Base-by-base conservation (phyloP, 78 protist species). In the Guillardia theta region DNA sequence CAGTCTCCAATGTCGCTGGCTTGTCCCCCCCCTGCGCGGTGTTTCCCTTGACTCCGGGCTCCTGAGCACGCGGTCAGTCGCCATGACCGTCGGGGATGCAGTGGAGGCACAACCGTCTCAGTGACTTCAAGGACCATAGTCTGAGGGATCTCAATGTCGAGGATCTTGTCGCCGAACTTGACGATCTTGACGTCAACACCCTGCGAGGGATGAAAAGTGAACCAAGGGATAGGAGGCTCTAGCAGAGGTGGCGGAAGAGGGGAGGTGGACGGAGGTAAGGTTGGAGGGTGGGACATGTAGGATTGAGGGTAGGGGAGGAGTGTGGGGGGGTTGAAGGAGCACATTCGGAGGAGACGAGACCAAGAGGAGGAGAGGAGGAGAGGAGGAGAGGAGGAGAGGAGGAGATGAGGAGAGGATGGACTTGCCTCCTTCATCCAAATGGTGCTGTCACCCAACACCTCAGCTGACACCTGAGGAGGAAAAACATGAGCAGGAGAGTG, bases 31-130 rank as follows among this genome's bases (percentile, higher is more conserved):
- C 83, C 45, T 33, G 33, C 4, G 83, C 83, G 6, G 83, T 70
- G 83, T 70, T 70, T 12, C 83, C 83, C 83, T 70, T 70, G 83
- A 70, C 83, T 36, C 83, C 83, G 4, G 83, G 83, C 70, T 58
- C 70, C n/a, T n/a, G n/a, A n/a, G n/a, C n/a, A n/a, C n/a, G n/a
- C n/a, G n/a, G 62, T 53, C 62, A 53, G 62, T 53, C 12, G 12
- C 62, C 33, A 18, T 53, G 62, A 53, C 62, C 33, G 62, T 53
- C 33, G 18, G 62, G 62, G 62, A 53, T 18, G 18, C 18, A 53
- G 62, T 53, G n/a, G n/a, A n/a, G n/a, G n/a, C n/a, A n/a, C n/a
- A n/a, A n/a, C n/a, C 70, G 70, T 58, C 70, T 58, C 70, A 24
- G 70, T 58, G 39, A 58, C 70, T 30, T 58, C 70, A 24, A 58